Percentiles rank a stretch among this genome's conserved stretches.
Conservation (phyloP, 2,329 filamentous ascomycete genomes). For the Clarireedia homoeocarpa region DNA sequence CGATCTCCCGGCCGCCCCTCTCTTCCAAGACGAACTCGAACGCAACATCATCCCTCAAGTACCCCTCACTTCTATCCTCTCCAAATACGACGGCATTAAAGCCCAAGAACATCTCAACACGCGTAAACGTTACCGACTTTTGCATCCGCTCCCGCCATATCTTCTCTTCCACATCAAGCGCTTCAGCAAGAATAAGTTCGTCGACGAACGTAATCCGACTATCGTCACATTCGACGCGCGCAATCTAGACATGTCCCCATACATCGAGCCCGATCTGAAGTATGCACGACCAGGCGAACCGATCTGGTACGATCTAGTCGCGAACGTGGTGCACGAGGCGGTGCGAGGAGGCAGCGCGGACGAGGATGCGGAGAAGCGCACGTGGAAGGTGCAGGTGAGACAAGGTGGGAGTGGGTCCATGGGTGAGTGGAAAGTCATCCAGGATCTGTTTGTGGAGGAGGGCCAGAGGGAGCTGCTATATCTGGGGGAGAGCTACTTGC, state of each 20-base stretch:
- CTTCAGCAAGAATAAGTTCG: slow-evolving; percentile 94
- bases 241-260: slow-evolving; percentile 79
- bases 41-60: slow-evolving; percentile 95
- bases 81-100: slow-evolving; percentile 85
- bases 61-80: slow-evolving; percentile 72
- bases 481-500: slow-evolving; percentile 87
- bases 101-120: slow-evolving; percentile 86
- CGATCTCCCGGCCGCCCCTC: slow-evolving; percentile 81
- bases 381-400: slow-evolving; percentile 87
- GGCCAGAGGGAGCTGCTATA: slow-evolving; percentile 85
- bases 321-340: slow-evolving; percentile 86
- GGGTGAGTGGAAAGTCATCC: slow-evolving; percentile 82
- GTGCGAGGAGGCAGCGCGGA: slow-evolving; percentile 75
- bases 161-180: slow-evolving; percentile 94
- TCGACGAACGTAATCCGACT: slow-evolving; percentile 90
- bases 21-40: slow-evolving; percentile 93
- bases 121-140: slow-evolving; percentile 78
- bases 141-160: slow-evolving; percentile 86
- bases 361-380: slow-evolving; percentile 79
- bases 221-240: slow-evolving; percentile 93
- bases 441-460: slow-evolving; percentile 88
- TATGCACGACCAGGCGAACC: slow-evolving; percentile 68
- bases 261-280: slow-evolving; percentile 78
- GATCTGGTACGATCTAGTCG: slow-evolving; percentile 90
- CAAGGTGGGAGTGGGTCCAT: slow-evolving; percentile 70